phyloP scores from a whole-genome alignment of 495 filamentous ascomycete genomes.

The Penicillium coffeae region DNA sequence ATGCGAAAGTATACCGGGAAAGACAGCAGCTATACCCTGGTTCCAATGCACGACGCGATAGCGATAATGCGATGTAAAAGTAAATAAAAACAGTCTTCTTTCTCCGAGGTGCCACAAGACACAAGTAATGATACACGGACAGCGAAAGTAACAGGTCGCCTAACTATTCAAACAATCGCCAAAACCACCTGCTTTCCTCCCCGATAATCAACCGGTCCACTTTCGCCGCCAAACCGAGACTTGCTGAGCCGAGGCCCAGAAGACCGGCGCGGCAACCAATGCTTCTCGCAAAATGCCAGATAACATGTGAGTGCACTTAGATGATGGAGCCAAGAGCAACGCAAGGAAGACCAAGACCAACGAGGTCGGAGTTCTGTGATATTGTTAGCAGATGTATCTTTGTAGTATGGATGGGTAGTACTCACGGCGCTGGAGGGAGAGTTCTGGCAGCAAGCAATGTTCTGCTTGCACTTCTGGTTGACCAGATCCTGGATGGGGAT shows the following conservation, averaged over 20 bases:
- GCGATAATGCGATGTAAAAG: slow-evolving; percentile 20
- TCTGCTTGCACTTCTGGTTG: slow-evolving; percentile 52
- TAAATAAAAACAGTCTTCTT: slow-evolving; percentile 32
- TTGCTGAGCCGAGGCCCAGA: slow-evolving; percentile 1
- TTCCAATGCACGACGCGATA: slow-evolving; percentile 22
- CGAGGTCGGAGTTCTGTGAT: slow-evolving; percentile 26
- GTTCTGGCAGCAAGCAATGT: slow-evolving; percentile 50
- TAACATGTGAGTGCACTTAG: slow-evolving; percentile 28
- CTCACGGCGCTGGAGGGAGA: slow-evolving; percentile 37
- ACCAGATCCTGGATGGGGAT: slow-evolving; percentile 42
- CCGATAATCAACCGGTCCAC: slow-evolving; percentile 20
- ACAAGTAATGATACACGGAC: slow-evolving; percentile 35
- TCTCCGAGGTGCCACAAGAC: slow-evolving; percentile 38
- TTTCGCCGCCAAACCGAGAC: slow-evolving; percentile 5
- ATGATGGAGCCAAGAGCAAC: slow-evolving; percentile 49
- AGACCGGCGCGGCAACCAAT: slow-evolving; percentile 6
- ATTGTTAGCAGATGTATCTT: slow-evolving; percentile 5
- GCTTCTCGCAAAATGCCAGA: slow-evolving; percentile 18
- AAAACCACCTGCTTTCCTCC: slow-evolving; percentile 17
- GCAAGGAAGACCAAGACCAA: slow-evolving; percentile 49
- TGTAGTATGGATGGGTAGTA: neutral
- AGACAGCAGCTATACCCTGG: slow-evolving; percentile 19
- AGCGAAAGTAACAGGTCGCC: slow-evolving; percentile 21
- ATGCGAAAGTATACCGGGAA: slow-evolving; percentile 11
- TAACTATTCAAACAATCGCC: slow-evolving; percentile 22